phyloP scores from a whole-genome alignment of 306 rosid species.

The Aeschynomene evenia region DNA sequence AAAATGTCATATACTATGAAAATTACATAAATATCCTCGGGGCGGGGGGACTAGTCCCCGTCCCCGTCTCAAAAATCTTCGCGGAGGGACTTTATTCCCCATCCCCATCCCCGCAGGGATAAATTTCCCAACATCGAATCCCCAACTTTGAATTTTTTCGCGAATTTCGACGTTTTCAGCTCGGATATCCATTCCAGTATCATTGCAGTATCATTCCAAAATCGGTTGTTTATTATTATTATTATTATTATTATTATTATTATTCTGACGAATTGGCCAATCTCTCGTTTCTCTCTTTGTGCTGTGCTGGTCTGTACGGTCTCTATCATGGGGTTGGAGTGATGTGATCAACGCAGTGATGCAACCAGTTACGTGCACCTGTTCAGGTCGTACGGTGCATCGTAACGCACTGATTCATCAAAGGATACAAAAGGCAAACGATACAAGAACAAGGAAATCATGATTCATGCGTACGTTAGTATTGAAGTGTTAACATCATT shows the following conservation, averaged over 20 bases:
- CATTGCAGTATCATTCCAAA: slow-evolving; percentile 33
- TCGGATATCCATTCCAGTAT: no score
- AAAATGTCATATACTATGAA: no score
- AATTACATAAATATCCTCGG: no score
- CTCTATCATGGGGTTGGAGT: slow-evolving; percentile 4
- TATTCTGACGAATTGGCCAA: not conserved
- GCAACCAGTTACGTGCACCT: slow-evolving; percentile 36
- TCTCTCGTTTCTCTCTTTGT: not conserved
- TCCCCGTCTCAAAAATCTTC: no score
- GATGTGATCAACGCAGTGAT: slow-evolving; percentile 28
- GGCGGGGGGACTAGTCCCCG: no score
- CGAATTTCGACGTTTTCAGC: no score
- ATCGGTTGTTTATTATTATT: not conserved
- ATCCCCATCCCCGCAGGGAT: no score
- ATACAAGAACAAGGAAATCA: not conserved
- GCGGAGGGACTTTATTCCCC: no score
- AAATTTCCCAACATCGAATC: no score
- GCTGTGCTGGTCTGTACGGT: slow-evolving; percentile 32
- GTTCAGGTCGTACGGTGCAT: slow-evolving; percentile 16
- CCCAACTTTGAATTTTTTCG: no score
- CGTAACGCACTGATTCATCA: slow-evolving; percentile 32
- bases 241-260: no score
- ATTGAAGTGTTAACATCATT: slow-evolving; percentile 15
- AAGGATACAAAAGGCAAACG: slow-evolving; percentile 25
- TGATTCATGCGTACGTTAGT: slow-evolving; percentile 15